A percentile compares a stretch with the other conserved stretches of the same genome.
These are phyloP conservation scores for Cicer judaicum DNA, from an alignment of 306 rosid genomes.

Conservation along the genomic window DNA sequence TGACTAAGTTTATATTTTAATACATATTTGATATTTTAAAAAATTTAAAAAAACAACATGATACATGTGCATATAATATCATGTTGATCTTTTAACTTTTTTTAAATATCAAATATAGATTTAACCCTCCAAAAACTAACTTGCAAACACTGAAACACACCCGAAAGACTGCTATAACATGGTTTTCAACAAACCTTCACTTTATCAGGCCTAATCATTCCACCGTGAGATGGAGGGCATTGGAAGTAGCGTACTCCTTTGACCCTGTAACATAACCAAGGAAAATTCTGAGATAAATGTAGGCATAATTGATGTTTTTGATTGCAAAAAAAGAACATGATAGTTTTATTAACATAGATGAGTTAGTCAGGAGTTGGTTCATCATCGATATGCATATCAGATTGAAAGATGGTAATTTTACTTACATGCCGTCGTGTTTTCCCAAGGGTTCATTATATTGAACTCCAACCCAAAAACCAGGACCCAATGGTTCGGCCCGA, in stretches of 20 bases:
- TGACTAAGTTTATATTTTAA: too few relatives aligned
- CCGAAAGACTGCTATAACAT: neutral
- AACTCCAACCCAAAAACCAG: constrained; percentile 95
- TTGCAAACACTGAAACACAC: constrained; percentile 5
- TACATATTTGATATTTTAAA: too few relatives aligned
- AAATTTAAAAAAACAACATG: too few relatives aligned
- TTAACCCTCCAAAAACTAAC: too few relatives aligned
- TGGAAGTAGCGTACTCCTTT: constrained; percentile 81
- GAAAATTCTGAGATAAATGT: constrained; percentile 18
- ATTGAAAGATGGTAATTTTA: constrained; percentile 6
- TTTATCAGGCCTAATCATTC: constrained; percentile 87
- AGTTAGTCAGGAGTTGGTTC: neutral
- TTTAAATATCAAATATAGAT: too few relatives aligned
- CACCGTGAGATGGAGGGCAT: constrained; percentile 84
- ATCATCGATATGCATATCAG: constrained; percentile 1
- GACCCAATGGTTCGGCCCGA: constrained; percentile 75
- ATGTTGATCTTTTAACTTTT: too few relatives aligned
- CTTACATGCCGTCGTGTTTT: constrained; percentile 96
- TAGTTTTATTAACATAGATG: neutral
- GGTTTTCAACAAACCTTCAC: constrained; percentile 66
- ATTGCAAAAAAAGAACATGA: constrained; percentile 25
- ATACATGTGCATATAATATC: too few relatives aligned
- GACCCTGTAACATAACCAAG: constrained; percentile 59
- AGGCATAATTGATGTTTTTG: constrained; percentile 8
- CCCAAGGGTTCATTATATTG: constrained; percentile 98